Conservation (phyloP, 208 protist species). For the Naegleria gruberi region DNA sequence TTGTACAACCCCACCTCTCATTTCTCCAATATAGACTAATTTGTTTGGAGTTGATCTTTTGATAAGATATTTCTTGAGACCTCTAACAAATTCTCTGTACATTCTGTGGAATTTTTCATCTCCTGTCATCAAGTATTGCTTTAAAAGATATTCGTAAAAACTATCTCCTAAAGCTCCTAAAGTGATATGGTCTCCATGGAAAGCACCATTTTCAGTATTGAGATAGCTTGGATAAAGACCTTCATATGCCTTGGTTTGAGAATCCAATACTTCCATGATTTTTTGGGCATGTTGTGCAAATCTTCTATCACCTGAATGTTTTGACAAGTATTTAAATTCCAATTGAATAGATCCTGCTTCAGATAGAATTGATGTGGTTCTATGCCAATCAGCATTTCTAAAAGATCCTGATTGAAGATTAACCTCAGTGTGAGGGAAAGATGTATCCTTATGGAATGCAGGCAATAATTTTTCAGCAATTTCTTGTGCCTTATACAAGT, state of each 20-base stretch:
- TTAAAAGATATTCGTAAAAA: slow-evolving; percentile 47
- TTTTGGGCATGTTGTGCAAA: background rate
- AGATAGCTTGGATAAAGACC: background rate
- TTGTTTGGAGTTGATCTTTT: background rate
- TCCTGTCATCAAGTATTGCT: slow-evolving; percentile 11
- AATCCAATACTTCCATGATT: background rate
- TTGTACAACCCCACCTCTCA: background rate
- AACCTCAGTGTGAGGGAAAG: slow-evolving; percentile 27
- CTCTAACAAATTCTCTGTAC: background rate
- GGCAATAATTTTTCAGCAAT: slow-evolving; percentile 42
- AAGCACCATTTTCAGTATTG: background rate
- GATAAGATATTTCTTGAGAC: background rate
- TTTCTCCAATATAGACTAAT: slow-evolving; percentile 2
- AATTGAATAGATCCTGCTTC: slow-evolving; percentile 8
- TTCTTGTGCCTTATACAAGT: slow-evolving; percentile 45
- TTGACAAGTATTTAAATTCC: background rate
- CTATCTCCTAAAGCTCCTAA: slow-evolving; percentile 44
- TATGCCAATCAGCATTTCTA: background rate
- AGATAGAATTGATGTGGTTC: background rate
- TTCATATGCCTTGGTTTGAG: background rate
- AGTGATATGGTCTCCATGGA: background rate
- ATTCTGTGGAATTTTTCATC: background rate
- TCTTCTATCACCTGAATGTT: background rate
- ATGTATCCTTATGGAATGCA: slow-evolving; percentile 37
- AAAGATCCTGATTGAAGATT: background rate